Conservation (phyloP, 192 early-diverging fungal species). For the Powellomyces hirtus region DNA sequence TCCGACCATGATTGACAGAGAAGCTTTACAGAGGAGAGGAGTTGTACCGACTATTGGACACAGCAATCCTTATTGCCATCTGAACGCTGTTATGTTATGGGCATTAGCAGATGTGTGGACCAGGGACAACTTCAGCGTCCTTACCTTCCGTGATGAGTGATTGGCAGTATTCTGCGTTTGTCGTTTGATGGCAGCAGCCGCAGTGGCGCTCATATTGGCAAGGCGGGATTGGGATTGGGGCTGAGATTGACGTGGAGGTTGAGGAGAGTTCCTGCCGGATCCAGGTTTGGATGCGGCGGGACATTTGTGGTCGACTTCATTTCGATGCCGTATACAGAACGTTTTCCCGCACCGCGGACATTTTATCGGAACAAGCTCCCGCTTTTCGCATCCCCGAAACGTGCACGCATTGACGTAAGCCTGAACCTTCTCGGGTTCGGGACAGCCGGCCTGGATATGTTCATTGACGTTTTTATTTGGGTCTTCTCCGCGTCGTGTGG, state of each 20-base stretch:
- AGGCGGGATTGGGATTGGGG: neutral
- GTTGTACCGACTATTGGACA: too few species aligned
- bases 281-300: neutral
- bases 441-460: conserved; percentile 64
- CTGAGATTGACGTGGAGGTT: neutral
- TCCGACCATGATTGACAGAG: too few species aligned
- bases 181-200: neutral
- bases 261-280: neutral
- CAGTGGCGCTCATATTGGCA: neutral
- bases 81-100: too few species aligned
- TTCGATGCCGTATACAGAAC: conserved; percentile 80
- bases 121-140: too few species aligned
- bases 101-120: too few species aligned
- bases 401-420: conserved; percentile 62
- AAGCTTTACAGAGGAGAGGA: too few species aligned
- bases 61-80: too few species aligned
- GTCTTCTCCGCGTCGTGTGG: conserved; percentile 67
- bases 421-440: conserved; percentile 47
- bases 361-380: conserved; percentile 62
- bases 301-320: conserved; percentile 67
- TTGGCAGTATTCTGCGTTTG: too few species aligned
- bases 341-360: conserved; percentile 64
- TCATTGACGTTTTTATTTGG: conserved; percentile 67
- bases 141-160: too few species aligned
- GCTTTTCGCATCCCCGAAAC: conserved; percentile 60